phyloP scores from a whole-genome alignment of 352 stramenopile species.

The Blastocystis sp. region DNA sequence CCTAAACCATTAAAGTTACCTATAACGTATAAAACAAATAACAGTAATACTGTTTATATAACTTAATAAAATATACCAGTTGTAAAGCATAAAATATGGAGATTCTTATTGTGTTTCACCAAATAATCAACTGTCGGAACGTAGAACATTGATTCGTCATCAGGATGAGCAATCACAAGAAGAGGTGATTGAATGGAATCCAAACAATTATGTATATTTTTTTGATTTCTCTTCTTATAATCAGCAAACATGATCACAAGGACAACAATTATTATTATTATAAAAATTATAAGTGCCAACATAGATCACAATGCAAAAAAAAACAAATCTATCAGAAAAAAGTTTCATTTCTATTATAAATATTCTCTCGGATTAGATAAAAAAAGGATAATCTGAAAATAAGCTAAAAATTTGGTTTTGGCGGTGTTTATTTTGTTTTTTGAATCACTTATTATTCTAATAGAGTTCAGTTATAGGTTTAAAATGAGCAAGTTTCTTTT shows the following conservation, averaged over 20 bases:
- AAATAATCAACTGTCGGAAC: slow-evolving; percentile 34
- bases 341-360: too few species aligned
- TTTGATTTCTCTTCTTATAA: neutral
- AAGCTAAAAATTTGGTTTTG: too few species aligned
- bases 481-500: too few species aligned
- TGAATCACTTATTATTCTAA: neutral
- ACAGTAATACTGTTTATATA: slow-evolving; percentile 3
- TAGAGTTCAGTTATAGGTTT: too few species aligned
- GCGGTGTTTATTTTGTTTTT: too few species aligned
- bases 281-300: neutral
- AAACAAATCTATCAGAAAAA: neutral
- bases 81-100: slow-evolving; percentile 57
- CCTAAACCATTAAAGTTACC: slow-evolving; percentile 61
- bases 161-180: slow-evolving; percentile 65
- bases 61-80: slow-evolving; percentile 36
- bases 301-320: neutral
- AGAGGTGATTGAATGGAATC: slow-evolving; percentile 14
- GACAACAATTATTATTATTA: neutral
- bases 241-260: slow-evolving; percentile 4
- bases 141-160: slow-evolving; percentile 70
- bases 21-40: slow-evolving; percentile 15
- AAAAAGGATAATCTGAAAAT: too few species aligned
- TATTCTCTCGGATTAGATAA: too few species aligned
- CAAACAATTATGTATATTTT: neutral
- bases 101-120: neutral